phyloP scores from a whole-genome alignment of 768 basidiomycete species.

The Mycena rosella region DNA sequence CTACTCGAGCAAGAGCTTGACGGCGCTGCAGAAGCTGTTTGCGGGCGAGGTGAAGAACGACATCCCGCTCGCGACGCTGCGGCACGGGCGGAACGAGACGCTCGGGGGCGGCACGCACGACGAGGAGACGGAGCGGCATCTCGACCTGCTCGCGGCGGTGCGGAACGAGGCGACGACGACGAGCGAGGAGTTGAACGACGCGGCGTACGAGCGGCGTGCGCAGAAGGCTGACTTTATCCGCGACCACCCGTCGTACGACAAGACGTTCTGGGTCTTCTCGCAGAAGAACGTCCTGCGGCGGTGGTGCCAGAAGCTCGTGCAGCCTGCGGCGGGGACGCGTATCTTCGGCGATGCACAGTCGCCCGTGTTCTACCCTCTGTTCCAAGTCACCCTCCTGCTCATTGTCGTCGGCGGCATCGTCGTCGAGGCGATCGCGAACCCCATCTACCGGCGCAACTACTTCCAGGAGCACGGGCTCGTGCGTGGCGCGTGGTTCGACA shows the following conservation, averaged over 20 bases:
- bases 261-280: constrained; percentile 89
- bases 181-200: constrained; percentile 69
- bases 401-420: constrained; percentile 85
- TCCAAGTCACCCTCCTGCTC: constrained; percentile 79
- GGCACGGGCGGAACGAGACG: constrained; percentile 54
- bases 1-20: constrained; percentile 69
- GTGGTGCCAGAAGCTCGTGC: constrained; percentile 86
- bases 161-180: constrained; percentile 62
- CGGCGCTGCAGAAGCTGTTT: constrained; percentile 74
- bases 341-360: constrained; percentile 85
- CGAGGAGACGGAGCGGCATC: constrained; percentile 77
- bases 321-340: constrained; percentile 86
- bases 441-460: constrained; percentile 83
- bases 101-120: constrained; percentile 51
- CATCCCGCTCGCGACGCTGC: constrained; percentile 71
- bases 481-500: constrained; percentile 89
- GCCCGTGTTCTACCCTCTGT: constrained; percentile 73
- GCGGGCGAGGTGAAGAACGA: constrained; percentile 67
- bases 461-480: constrained; percentile 67
- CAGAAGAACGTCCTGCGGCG: constrained; percentile 81
- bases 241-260: constrained; percentile 91
- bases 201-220: constrained; percentile 75
- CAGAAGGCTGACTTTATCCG: constrained; percentile 90
- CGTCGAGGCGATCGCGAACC: constrained; percentile 88
- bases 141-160: constrained; percentile 80